Evolutionary conservation across 1,139 yeast genomes (phyloP).

Genomic region (Debaryomyces singareniensis): DNA sequence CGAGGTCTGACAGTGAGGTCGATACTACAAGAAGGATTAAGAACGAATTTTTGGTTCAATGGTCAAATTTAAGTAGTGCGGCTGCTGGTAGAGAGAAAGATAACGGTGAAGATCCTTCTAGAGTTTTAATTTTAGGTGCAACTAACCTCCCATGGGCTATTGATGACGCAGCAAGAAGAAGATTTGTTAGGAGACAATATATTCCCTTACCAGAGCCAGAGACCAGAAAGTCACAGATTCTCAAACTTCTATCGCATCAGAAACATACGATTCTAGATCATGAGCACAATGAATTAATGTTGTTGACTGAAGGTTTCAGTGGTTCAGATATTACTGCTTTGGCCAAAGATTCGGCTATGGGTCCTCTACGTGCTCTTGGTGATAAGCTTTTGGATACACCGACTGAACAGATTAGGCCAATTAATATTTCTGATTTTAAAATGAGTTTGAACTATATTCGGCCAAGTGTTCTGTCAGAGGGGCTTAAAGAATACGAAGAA

Average conservation of each 20-base stretch:
- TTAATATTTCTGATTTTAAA: constrained; percentile 68
- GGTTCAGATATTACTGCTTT: constrained; percentile 94
- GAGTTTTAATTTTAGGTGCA: constrained; percentile 91
- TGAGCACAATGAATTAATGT: constrained; percentile 57
- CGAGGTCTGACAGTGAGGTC: constrained; percentile 84
- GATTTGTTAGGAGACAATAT: constrained; percentile 89
- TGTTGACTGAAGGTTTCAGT: constrained; percentile 72
- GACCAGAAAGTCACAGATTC: constrained; percentile 70
- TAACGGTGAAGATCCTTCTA: constrained; percentile 42
- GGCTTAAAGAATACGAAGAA: constrained; percentile 68
- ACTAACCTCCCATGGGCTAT: constrained; percentile 97
- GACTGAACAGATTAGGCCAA: constrained; percentile 79
- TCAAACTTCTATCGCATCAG: constrained; percentile 66
- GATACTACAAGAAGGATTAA: constrained; percentile 89
- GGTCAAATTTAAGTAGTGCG: constrained; percentile 92
- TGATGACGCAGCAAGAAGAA: constrained; percentile 95
- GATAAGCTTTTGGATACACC: constrained; percentile 81
- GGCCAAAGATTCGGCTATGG: constrained; percentile 98
- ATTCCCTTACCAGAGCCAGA: constrained; percentile 90
- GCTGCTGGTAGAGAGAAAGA: constrained; percentile 77
- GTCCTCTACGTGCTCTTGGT: constrained; percentile 87
- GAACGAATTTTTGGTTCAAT: constrained; percentile 90
- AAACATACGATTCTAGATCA: constrained; percentile 61
- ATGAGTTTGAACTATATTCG: constrained; percentile 76
- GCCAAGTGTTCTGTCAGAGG: constrained; percentile 88